These are phyloP conservation scores for Candida labiduridarum DNA, from an alignment of 1,139 yeast species.

Conservation along the genomic window DNA sequence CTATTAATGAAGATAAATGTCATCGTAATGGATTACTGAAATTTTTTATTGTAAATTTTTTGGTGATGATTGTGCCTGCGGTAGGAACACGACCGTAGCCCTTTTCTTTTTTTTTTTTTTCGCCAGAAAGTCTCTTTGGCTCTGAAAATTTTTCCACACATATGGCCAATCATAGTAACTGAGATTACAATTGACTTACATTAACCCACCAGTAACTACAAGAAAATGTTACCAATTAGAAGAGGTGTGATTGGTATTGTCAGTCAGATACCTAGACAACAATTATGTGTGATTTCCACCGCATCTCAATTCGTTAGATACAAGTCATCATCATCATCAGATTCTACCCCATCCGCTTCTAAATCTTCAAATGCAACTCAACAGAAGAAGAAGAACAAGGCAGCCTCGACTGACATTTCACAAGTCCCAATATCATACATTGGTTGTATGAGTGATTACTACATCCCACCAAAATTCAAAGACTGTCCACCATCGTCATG, in stretches of 20 bases:
- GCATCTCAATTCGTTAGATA: background rate
- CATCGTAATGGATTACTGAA: no score
- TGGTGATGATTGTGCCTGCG: no score
- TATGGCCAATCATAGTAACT: no score
- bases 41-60: no score
- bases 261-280: background rate
- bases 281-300: background rate
- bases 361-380: background rate
- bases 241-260: background rate
- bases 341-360: no score
- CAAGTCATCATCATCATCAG: background rate
- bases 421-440: slow-evolving; percentile 43
- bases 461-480: slow-evolving; percentile 41
- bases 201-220: no score
- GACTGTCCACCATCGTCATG: slow-evolving; percentile 38
- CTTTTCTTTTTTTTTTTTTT: no score
- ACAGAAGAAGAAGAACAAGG: slow-evolving; percentile 20
- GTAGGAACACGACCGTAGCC: no score
- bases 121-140: background rate
- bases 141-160: no score
- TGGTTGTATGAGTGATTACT: slow-evolving; percentile 48
- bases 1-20: no score
- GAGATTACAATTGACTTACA: no score
- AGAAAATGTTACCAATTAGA: background rate
- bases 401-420: slow-evolving; percentile 31